Percentiles rank a stretch among this genome's conserved stretches.
Conservation (phyloP, 352 stramenopile genomes). For the Phytophthora cryptogea region DNA sequence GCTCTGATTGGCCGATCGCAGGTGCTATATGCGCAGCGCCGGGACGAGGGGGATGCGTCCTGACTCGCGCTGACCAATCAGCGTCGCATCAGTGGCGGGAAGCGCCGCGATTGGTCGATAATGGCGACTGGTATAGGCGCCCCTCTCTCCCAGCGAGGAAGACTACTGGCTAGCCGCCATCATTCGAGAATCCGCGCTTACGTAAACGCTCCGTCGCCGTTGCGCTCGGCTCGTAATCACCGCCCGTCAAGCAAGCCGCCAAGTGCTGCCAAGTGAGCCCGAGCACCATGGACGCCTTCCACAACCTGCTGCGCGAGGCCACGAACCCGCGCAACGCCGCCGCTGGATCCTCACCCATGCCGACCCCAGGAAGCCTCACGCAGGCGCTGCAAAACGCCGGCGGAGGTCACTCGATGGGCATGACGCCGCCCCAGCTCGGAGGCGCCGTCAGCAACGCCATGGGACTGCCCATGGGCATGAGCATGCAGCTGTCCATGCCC, state of each 20-base stretch:
- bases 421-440: conserved; percentile 37
- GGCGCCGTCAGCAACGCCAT: conserved; percentile 27
- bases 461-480: conserved; percentile 70
- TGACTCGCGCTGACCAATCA: conserved; percentile 14
- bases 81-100: background rate
- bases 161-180: conserved; percentile 34
- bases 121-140: conserved; percentile 1
- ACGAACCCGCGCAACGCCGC: conserved; percentile 52
- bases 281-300: conserved; percentile 70
- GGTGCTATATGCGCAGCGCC: conserved; percentile 3
- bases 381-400: conserved; percentile 41
- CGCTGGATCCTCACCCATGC: conserved; percentile 24
- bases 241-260: conserved; percentile 10
- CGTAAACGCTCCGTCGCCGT: conserved; percentile 36
- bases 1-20: conserved; percentile 15
- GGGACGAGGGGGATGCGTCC: conserved; percentile 9
- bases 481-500: conserved; percentile 54
- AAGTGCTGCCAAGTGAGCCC: conserved; percentile 11
- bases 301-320: conserved; percentile 77
- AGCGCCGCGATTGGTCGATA: conserved; percentile 13
- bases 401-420: conserved; percentile 45
- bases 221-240: conserved; percentile 41
- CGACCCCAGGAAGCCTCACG: conserved; percentile 38
- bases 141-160: conserved; percentile 20
- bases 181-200: conserved; percentile 48